These are phyloP conservation scores for Oehlia diaphana DNA, from an alignment of 192 early-diverging fungal genomes.

Conservation along the genomic window DNA sequence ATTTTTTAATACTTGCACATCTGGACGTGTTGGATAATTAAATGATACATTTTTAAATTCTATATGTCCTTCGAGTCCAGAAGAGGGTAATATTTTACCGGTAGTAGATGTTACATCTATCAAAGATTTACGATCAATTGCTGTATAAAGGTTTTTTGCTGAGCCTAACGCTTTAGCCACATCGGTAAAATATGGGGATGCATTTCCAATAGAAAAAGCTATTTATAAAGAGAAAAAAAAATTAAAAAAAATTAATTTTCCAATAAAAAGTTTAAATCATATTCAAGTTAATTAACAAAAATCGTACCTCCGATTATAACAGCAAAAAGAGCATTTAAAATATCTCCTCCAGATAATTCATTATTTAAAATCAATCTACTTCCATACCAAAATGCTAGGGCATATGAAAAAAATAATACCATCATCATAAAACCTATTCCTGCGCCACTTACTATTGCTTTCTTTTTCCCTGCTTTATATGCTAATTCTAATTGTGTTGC, in stretches of 20 bases:
- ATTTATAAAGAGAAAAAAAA: neutral
- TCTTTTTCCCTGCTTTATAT: constrained; percentile 59
- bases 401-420: constrained; percentile 71
- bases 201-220: constrained; percentile 63
- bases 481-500: constrained; percentile 58
- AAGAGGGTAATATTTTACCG: constrained; percentile 14
- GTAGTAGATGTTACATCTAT: constrained; percentile 58
- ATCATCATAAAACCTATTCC: constrained; percentile 72
- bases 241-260: too few relatives aligned
- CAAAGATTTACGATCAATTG: constrained; percentile 74
- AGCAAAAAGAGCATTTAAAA: constrained; percentile 86
- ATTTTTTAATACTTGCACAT: constrained; percentile 74
- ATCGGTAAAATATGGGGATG: constrained; percentile 69
- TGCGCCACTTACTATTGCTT: constrained; percentile 53
- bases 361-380: constrained; percentile 45
- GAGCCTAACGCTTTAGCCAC: constrained; percentile 75
- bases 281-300: neutral
- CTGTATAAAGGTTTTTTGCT: constrained; percentile 70
- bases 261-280: neutral
- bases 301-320: constrained; percentile 72
- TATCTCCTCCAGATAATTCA: constrained; percentile 45
- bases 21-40: constrained; percentile 79
- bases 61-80: constrained; percentile 59
- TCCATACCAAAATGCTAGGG: constrained; percentile 83
- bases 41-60: constrained; percentile 77